Conservation (phyloP, 495 filamentous ascomycete species). For the Clohesyomyces aquaticus region DNA sequence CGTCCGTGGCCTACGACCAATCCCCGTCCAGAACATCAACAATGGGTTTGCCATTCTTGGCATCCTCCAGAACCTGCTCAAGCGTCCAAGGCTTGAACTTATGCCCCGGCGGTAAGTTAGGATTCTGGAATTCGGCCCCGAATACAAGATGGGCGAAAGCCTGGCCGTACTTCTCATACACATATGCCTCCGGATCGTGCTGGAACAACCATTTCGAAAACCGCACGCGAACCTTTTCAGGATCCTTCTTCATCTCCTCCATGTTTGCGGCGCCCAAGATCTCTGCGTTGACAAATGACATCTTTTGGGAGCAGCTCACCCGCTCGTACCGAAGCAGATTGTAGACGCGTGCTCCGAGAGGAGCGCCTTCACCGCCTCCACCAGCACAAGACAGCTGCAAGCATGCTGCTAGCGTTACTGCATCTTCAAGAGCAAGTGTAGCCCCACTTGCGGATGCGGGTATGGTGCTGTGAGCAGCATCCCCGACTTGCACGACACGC, state of each 20-base stretch:
- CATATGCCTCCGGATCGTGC: slow-evolving; percentile 9
- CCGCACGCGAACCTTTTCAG: slow-evolving; percentile 16
- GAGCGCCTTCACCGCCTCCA: neutral
- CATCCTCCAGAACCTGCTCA: neutral
- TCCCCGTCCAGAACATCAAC: slow-evolving; percentile 2
- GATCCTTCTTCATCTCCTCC: slow-evolving; percentile 1
- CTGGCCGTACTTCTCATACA: slow-evolving; percentile 12
- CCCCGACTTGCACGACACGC: slow-evolving; percentile 2
- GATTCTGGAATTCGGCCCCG: neutral
- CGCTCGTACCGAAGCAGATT: slow-evolving; percentile 9
- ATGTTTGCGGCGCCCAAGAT: neutral
- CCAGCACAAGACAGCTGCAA: neutral
- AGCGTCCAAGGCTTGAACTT: slow-evolving; percentile 1
- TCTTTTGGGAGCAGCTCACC: slow-evolving; percentile 10
- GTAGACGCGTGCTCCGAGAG: slow-evolving; percentile 8
- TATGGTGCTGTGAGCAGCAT: neutral
- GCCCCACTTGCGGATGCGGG: neutral
- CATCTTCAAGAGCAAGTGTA: slow-evolving; percentile 3
- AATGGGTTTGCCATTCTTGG: neutral
- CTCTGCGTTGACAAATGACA: neutral
- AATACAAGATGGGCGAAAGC: neutral
- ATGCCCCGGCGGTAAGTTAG: neutral
- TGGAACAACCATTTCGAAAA: slow-evolving; percentile 2
- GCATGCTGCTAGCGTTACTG: neutral
- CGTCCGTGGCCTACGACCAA: neutral